phyloP scores from a whole-genome alignment of 768 basidiomycete species.

The Suillus bovinus region DNA sequence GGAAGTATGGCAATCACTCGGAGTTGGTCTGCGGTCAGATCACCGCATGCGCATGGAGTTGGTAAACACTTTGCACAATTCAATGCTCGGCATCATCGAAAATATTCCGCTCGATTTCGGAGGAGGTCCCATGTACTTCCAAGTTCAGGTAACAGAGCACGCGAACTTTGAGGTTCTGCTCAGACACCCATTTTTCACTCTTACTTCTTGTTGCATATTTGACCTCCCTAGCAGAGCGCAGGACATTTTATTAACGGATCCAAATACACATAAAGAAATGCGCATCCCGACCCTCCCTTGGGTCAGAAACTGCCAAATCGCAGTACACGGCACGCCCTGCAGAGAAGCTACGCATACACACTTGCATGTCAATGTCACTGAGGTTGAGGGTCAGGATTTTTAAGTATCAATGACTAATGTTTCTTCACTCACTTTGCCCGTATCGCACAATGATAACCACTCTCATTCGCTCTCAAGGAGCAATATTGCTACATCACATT shows the following conservation, averaged over 20 bases:
- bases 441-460: no score
- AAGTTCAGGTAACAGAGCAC: fast-evolving
- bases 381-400: no score
- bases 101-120: background rate
- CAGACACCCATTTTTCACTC: background rate
- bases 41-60: background rate
- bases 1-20: fast-evolving
- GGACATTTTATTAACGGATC: background rate
- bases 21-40: background rate
- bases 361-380: no score
- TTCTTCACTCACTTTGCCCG: no score
- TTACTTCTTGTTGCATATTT: fast-evolving
- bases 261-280: background rate
- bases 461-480: background rate
- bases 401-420: no score
- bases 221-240: background rate
- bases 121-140: background rate
- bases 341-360: no score
- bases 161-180: background rate
- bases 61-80: fast-evolving
- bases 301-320: background rate
- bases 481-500: no score
- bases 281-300: background rate
- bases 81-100: fast-evolving
- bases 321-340: no score